A percentile compares a stretch with the other conserved stretches of the same genome.
phyloP scores from a whole-genome alignment of 441 rosid genomes.

The Hura crepitans region DNA sequence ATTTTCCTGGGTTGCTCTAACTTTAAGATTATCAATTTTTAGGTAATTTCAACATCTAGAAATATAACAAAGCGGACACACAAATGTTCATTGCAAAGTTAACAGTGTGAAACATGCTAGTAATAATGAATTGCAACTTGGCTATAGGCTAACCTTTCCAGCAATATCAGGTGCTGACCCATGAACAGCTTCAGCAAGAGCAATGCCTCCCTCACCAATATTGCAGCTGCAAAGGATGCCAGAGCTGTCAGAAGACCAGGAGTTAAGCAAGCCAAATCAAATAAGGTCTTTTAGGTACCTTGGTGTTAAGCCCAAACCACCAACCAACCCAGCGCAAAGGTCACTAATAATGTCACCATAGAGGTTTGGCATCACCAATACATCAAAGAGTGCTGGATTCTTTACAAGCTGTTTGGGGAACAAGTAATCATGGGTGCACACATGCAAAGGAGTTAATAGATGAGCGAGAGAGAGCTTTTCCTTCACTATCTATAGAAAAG shows the following conservation, averaged over 20 bases:
- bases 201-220: conserved; percentile 94
- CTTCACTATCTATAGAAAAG: neutral
- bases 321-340: conserved; percentile 89
- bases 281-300: conserved; percentile 44
- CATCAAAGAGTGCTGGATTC: conserved; percentile 91
- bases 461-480: neutral
- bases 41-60: neutral
- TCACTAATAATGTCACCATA: conserved; percentile 99
- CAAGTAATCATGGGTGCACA: conserved; percentile 15
- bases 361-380: conserved; percentile 97
- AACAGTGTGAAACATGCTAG: neutral
- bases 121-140: conserved; percentile 10
- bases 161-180: conserved; percentile 99
- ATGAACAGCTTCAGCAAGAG: conserved; percentile 98
- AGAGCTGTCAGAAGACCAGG: conserved; percentile 20
- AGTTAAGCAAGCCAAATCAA: conserved; percentile 10
- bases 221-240: conserved; percentile 61
- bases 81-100: neutral
- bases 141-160: conserved; percentile 69
- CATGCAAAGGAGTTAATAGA: neutral
- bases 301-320: conserved; percentile 96
- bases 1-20: neutral
- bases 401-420: conserved; percentile 72
- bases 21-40: conserved; percentile 2
- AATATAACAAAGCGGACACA: conserved; percentile 7